Percentiles rank a stretch among this genome's conserved stretches.
These are phyloP conservation scores for Dendrobium catenatum DNA, from an alignment of 106 monocot species.

Conservation along the genomic window DNA sequence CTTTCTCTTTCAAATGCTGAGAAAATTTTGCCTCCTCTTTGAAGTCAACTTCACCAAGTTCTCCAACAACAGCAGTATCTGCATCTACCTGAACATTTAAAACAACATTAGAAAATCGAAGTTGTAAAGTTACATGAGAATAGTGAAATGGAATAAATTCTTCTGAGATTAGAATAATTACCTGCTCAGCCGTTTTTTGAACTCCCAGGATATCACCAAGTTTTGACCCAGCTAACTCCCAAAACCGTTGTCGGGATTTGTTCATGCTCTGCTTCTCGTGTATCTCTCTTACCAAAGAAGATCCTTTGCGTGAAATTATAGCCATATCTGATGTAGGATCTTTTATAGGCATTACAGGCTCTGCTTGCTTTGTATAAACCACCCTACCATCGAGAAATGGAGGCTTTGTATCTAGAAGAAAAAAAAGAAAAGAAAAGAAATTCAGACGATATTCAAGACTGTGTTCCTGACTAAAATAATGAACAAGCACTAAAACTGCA, in stretches of 20 bases:
- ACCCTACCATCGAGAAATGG: slow-evolving; percentile 96
- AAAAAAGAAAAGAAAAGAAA: slow-evolving; percentile 1
- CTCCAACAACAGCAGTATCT: slow-evolving; percentile 84
- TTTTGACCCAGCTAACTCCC: slow-evolving; percentile 97
- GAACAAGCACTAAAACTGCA: not conserved
- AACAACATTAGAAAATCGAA: slow-evolving; percentile 3
- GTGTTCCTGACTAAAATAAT: not conserved
- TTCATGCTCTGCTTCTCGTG: slow-evolving; percentile 98
- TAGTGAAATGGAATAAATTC: slow-evolving; percentile 1
- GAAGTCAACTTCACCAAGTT: slow-evolving; percentile 76
- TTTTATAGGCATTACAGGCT: slow-evolving; percentile 94
- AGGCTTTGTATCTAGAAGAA: slow-evolving; percentile 79
- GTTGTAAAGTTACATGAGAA: not conserved
- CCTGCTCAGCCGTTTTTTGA: slow-evolving; percentile 93
- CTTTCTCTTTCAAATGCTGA: slow-evolving; percentile 73
- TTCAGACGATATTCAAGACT: not conserved
- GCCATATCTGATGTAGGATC: slow-evolving; percentile 99
- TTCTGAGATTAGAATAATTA: slow-evolving; percentile 11
- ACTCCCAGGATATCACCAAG: slow-evolving; percentile 94
- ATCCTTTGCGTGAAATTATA: slow-evolving; percentile 94
- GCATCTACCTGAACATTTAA: slow-evolving; percentile 67
- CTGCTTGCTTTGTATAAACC: slow-evolving; percentile 89
- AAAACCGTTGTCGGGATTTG: slow-evolving; percentile 94
- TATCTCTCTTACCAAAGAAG: slow-evolving; percentile 83
- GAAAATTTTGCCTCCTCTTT: slow-evolving; percentile 86